Evolutionary conservation across 2,329 filamentous ascomycete species (phyloP).

Genomic region (Pyrenochaeta sp.): DNA sequence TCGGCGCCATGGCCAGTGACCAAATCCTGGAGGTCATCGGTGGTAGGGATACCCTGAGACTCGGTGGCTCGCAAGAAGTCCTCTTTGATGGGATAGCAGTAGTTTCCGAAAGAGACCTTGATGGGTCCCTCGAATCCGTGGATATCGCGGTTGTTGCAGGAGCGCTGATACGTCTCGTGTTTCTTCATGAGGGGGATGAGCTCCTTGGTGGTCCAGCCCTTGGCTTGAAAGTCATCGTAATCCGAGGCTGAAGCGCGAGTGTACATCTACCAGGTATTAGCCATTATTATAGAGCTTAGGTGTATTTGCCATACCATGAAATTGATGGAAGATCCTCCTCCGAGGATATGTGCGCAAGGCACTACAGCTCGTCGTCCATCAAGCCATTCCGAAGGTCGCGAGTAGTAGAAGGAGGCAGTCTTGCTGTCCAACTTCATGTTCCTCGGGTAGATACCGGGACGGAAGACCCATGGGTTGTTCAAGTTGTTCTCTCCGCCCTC

Average conservation of each 20-base stretch:
- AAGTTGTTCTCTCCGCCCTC: conserved; percentile 76
- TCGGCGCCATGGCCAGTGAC: conserved; percentile 73
- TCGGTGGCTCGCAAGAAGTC: conserved; percentile 78
- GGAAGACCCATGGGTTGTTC: conserved; percentile 80
- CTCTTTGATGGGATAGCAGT: conserved; percentile 82
- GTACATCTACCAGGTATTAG: conserved; percentile 68
- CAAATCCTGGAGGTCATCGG: conserved; percentile 79
- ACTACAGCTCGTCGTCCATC: conserved; percentile 75
- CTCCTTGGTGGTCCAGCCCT: conserved; percentile 81
- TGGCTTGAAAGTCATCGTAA: conserved; percentile 80
- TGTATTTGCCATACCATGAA: conserved; percentile 65
- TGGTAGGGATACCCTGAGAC: conserved; percentile 75
- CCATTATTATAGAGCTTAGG: too few relatives aligned
- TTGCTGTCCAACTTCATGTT: conserved; percentile 85
- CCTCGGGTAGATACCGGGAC: conserved; percentile 76
- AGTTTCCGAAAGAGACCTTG: conserved; percentile 81
- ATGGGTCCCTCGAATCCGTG: conserved; percentile 83
- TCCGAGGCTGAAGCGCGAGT: conserved; percentile 74
- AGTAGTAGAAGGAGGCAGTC: conserved; percentile 83
- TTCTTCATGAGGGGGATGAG: conserved; percentile 80
- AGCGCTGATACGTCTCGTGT: conserved; percentile 76
- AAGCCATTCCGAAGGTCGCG: conserved; percentile 75
- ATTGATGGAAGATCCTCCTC: conserved; percentile 77
- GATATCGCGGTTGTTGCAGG: conserved; percentile 64
- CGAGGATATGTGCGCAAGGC: conserved; percentile 76